Evolutionary conservation across 768 basidiomycete genomes (phyloP).

Genomic region (Tubosaeta brunneosetosa): DNA sequence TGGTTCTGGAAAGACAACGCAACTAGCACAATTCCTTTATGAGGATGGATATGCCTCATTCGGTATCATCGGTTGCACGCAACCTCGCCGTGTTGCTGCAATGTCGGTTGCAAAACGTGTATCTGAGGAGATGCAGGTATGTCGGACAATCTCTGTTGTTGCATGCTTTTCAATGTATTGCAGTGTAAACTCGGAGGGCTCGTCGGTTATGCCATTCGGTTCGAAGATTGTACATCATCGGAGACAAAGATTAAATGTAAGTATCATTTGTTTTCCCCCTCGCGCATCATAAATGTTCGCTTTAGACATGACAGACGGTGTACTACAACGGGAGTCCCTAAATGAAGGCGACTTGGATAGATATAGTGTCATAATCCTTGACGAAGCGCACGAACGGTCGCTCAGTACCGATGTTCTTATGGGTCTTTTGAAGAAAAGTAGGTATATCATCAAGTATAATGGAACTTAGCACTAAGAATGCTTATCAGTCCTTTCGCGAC

Average conservation of each 20-base stretch:
- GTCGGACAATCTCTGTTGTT: slow-evolving; percentile 16
- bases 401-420: slow-evolving; percentile 97
- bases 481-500: slow-evolving; percentile 68
- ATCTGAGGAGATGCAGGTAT: slow-evolving; percentile 96
- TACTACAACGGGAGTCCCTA: slow-evolving; percentile 93
- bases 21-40: slow-evolving; percentile 90
- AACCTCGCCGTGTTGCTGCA: slow-evolving; percentile 96
- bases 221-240: slow-evolving; percentile 93
- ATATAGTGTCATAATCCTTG: slow-evolving; percentile 96
- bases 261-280: slow-evolving; percentile 20
- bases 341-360: slow-evolving; percentile 98
- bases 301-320: slow-evolving; percentile 97
- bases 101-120: slow-evolving; percentile 99
- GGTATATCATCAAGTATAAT: slow-evolving; percentile 21
- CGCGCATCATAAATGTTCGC: not conserved
- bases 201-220: slow-evolving; percentile 97
- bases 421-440: slow-evolving; percentile 92
- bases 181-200: slow-evolving; percentile 85
- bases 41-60: slow-evolving; percentile 92
- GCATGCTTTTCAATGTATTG: slow-evolving; percentile 1
- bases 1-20: slow-evolving; percentile 99
- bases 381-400: slow-evolving; percentile 97
- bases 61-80: slow-evolving; percentile 94
- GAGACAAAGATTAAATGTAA: slow-evolving; percentile 97
- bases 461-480: slow-evolving; percentile 2